Percentiles rank a stretch among this genome's conserved stretches.
Conservation (phyloP, 192 early-diverging fungal species). For the Coemansia aciculifera region DNA sequence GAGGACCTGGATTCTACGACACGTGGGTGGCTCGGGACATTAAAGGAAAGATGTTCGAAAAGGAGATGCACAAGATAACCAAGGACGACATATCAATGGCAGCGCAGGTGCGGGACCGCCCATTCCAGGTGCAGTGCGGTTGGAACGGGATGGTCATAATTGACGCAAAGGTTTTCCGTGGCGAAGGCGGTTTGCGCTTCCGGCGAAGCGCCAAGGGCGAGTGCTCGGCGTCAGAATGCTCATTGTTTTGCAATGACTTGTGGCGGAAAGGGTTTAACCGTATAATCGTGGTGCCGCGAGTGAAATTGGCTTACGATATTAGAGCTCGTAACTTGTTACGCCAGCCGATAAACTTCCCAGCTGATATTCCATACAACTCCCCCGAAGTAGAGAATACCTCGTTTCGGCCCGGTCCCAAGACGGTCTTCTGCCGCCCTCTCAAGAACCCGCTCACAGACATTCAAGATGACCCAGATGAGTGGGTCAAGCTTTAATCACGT, state of each 20-base stretch:
- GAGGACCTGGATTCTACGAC: slow-evolving; percentile 45
- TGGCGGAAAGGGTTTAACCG: slow-evolving; percentile 30
- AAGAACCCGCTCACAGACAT: slow-evolving; percentile 4
- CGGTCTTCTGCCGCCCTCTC: slow-evolving; percentile 44
- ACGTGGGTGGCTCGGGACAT: slow-evolving; percentile 56
- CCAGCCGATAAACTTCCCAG: slow-evolving; percentile 19
- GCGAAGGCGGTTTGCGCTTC: slow-evolving; percentile 20
- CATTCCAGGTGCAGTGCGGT: slow-evolving; percentile 55
- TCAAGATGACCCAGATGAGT: slow-evolving; percentile 23
- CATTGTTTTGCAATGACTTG: slow-evolving; percentile 54
- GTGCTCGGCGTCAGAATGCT: slow-evolving; percentile 58
- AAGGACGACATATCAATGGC: slow-evolving; percentile 24
- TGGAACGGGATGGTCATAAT: slow-evolving; percentile 56
- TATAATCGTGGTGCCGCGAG: slow-evolving; percentile 42
- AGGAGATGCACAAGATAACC: slow-evolving; percentile 26
- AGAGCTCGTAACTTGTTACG: slow-evolving; percentile 24
- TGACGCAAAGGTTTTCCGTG: slow-evolving; percentile 34
- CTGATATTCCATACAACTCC: slow-evolving; percentile 15
- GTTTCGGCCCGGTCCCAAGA: slow-evolving; percentile 25
- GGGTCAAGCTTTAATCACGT: not conserved
- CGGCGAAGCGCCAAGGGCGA: slow-evolving; percentile 30
- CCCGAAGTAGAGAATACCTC: slow-evolving; percentile 4
- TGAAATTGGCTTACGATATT: slow-evolving; percentile 48
- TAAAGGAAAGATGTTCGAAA: slow-evolving; percentile 32
- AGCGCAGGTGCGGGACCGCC: slow-evolving; percentile 27